Evolutionary conservation across 2,329 filamentous ascomycete genomes (phyloP), one percentile per base, ranked within the genome.

Genomic region (Didymella arachidicola): DNA sequence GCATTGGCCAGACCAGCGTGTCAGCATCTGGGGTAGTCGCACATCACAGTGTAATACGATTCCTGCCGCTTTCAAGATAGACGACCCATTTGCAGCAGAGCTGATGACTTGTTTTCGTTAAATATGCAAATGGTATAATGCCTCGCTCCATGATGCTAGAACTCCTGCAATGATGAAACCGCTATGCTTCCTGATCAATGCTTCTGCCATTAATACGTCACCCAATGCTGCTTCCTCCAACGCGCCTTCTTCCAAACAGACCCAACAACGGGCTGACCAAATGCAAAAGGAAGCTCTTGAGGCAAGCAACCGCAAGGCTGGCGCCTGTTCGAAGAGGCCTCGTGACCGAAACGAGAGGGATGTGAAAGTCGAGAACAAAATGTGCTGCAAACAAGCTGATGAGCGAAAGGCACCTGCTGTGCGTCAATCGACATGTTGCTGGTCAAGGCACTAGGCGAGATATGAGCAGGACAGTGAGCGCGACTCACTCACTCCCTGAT

Each of bases 401-500:
- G 22, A n/a, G 46, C 2, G 32, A n/a, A 50, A 49, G 30, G 45
- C 45, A 49, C 18, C 56, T 59, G 50, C 25, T 18, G 16, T 22
- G 39, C 7, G 56, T 59, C 56, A 59, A 51, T 36, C 14, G 19
- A 6, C 14, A 11, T 44, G 18, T 7, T 4, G 22, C 25, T 27
- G 7, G 7, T 12, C 7, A 27, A n/a, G 14, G 25, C 4, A 25
- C 29, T 14, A 30, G 2, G 25, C 22, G n/a, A n/a, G 16, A 34
- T 16, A 14, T n/a, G 29, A 49, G 27, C 43, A 14, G 19, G 22
- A 25, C 10, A 27, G 38, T 38, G 56, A 60, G 47, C 11, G 30
- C 44, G 22, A 57, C 53, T 38, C 60, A 72, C 71, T 74, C 70
- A 76, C 70, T 81, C 81, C 73, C 72, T 79, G 59, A 82, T 68